Evolutionary conservation across 306 rosid species (phyloP).

Genomic region (Trifolium pratense): DNA sequence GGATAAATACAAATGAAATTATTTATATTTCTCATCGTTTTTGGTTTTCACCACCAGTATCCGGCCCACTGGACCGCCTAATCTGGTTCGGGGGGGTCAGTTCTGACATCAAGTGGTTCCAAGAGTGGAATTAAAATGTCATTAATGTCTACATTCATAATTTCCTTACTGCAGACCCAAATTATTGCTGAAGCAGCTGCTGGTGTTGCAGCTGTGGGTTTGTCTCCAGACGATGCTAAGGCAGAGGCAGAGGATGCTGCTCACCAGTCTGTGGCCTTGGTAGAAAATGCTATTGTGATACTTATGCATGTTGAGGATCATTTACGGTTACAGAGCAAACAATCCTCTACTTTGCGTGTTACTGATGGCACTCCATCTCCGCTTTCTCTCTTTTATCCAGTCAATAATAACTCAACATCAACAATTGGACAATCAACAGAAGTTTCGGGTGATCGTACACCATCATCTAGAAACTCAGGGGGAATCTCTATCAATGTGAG

Average conservation of each 20-base stretch:
- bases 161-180: conserved; percentile 81
- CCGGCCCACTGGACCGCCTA: too few species aligned
- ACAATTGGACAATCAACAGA: conserved; percentile 54
- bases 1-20: conserved; percentile 18
- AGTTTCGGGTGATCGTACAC: conserved; percentile 50
- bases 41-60: too few species aligned
- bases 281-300: conserved; percentile 94
- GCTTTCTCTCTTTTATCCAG: conserved; percentile 73
- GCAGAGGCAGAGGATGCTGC: conserved; percentile 95
- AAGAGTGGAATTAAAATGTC: conserved; percentile 31
- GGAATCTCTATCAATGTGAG: conserved; percentile 85
- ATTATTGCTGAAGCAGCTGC: conserved; percentile 97
- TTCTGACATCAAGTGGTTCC: too few species aligned
- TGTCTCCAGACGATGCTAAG: conserved; percentile 80
- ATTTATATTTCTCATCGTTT: conserved; percentile 28
- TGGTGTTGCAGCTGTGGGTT: conserved; percentile 91
- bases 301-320: conserved; percentile 99
- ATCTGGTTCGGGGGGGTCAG: too few species aligned
- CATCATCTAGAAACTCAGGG: conserved; percentile 60
- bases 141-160: conserved; percentile 49
- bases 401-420: conserved; percentile 52
- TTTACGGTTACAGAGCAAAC: conserved; percentile 86
- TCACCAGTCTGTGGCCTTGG: conserved; percentile 90
- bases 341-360: conserved; percentile 58
- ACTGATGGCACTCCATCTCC: conserved; percentile 77